Conservation (phyloP, 352 stramenopile genomes). For the Blastocystis hominis region DNA sequence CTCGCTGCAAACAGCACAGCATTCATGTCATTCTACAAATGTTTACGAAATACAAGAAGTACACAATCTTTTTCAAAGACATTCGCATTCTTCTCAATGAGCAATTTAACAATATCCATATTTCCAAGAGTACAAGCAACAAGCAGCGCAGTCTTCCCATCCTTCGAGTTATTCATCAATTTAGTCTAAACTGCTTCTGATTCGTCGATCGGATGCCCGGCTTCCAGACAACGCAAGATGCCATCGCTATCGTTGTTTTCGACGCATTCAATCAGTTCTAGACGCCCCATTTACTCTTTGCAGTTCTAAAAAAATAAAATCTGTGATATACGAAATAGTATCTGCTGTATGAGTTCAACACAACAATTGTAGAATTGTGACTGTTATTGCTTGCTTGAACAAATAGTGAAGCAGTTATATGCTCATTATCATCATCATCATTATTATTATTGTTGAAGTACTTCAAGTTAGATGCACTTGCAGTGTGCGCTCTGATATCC, state of each 20-base stretch:
- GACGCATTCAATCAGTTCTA: slow-evolving; percentile 21
- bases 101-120: slow-evolving; percentile 2
- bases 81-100: slow-evolving; percentile 12
- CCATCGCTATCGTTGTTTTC: slow-evolving; percentile 39
- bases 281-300: not conserved
- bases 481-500: too few species aligned
- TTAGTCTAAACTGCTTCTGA: not conserved
- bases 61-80: not conserved
- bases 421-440: too few species aligned
- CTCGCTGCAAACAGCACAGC: not conserved
- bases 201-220: not conserved
- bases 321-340: too few species aligned
- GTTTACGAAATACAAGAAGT: not conserved
- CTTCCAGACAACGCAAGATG: not conserved
- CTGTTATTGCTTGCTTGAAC: not conserved
- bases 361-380: too few species aligned
- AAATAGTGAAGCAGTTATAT: not conserved
- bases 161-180: not conserved
- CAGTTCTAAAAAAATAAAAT: too few species aligned
- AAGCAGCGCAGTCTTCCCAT: slow-evolving; percentile 7
- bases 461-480: not conserved
- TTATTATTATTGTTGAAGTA: too few species aligned
- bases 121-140: slow-evolving; percentile 22
- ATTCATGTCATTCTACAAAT: slow-evolving; percentile 10
- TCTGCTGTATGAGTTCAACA: too few species aligned